Evolutionary conservation across 305 asterid species (phyloP), one percentile per base, ranked within the genome.

Genomic region (Fraxinus paxiana): DNA sequence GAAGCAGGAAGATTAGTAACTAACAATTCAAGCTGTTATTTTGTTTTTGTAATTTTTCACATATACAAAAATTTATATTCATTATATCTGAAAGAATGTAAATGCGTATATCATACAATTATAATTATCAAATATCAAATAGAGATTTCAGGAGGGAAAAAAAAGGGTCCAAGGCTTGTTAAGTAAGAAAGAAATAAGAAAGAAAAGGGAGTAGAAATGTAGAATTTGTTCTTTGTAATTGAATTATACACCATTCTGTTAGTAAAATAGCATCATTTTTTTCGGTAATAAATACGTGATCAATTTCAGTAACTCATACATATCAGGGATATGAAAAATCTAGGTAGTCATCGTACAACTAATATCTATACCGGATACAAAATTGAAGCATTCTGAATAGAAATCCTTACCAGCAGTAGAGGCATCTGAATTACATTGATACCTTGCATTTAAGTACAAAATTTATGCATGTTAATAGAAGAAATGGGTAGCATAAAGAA

Each of bases 41-140:
- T 63, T 18, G 17, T 71, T 59, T 83, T 80, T 88, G 91, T 89
- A 90, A 87, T 83, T 87, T 84, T 82, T 81, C 86, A 82, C 76
- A 87, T 85, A 76, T 41, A 85, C 61, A 83, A 75, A 81, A 15
- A 81, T 73, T 80, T 17, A 82, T 67, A 80, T 38, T 80, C 79
- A 77, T 79, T 43, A 37, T 78, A 75, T 67, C 67, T 56, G 77
- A 70, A 30, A 83, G 41, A 84, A 83, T 86, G 86, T 85, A 88
- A 69, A 82, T 84, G 77, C 85, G 65, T 70, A 88, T 72, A 80
- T 77, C 43, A 82, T 86, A 87, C 73, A 31, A 81, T 75, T 79
- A 88, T 86, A 79, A 82, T 83, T 87, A 85, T 31, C 41, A 85
- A 78, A 63, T 76, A 46, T 80, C 43, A 79, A 71, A 79, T 69